phyloP scores from a whole-genome alignment of 2,329 filamentous ascomycete genomes.

The Penicillium sp. region DNA sequence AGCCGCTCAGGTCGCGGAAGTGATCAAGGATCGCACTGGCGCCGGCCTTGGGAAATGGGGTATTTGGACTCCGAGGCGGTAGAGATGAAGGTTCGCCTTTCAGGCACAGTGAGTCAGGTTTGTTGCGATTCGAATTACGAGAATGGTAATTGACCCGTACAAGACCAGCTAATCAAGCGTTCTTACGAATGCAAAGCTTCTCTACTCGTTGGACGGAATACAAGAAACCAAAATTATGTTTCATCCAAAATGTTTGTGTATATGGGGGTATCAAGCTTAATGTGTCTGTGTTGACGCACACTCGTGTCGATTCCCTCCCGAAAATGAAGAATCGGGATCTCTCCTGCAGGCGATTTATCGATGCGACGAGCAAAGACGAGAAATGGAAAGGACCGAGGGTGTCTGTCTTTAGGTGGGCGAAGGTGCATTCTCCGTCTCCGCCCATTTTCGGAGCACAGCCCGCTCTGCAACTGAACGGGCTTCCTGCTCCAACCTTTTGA shows the following conservation, averaged over 20 bases:
- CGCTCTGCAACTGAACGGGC: slow-evolving; percentile 40
- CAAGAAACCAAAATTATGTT: no score
- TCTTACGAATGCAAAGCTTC: no score
- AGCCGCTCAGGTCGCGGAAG: slow-evolving; percentile 27
- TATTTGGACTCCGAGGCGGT: slow-evolving; percentile 18
- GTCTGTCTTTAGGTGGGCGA: slow-evolving; percentile 9
- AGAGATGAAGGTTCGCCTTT: no score
- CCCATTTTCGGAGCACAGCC: slow-evolving; percentile 40
- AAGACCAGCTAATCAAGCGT: no score
- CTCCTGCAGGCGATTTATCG: no score
- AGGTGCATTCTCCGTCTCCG: slow-evolving; percentile 26
- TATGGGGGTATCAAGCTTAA: slow-evolving; percentile 25
- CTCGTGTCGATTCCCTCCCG: background rate
- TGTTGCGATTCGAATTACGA: no score
- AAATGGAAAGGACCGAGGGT: background rate
- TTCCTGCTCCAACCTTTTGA: slow-evolving; percentile 36
- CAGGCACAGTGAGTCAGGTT: no score
- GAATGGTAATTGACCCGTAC: no score
- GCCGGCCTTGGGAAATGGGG: slow-evolving; percentile 34
- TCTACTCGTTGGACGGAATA: no score
- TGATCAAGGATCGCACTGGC: slow-evolving; percentile 37
- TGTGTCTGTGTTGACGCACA: slow-evolving; percentile 1
- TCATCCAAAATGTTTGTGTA: background rate
- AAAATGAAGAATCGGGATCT: no score
- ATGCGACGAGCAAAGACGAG: background rate